These are phyloP conservation scores for Durusdinium trenchii DNA, from an alignment of 73 alveolate genomes.

Conservation along the genomic window DNA sequence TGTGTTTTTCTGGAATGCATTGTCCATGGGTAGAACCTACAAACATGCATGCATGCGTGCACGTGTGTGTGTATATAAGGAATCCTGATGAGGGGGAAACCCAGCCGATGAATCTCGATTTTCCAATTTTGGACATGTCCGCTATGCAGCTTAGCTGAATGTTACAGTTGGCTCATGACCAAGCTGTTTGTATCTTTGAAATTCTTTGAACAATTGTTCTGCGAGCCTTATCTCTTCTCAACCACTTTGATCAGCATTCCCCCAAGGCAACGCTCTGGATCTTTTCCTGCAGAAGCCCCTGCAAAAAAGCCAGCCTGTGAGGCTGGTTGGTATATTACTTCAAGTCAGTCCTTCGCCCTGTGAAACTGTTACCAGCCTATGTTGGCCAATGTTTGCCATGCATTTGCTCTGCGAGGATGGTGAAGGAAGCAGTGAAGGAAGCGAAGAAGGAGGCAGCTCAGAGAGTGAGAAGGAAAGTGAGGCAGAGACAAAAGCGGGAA, in stretches of 20 bases:
- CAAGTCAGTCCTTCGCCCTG: neutral
- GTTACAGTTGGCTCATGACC: no score
- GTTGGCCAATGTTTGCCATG: neutral
- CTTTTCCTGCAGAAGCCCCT: no score
- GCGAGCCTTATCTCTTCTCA: neutral
- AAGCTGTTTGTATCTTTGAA: neutral
- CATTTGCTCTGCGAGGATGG: no score
- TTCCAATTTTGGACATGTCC: neutral
- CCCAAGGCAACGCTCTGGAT: neutral
- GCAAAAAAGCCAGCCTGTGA: no score
- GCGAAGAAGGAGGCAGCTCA: no score
- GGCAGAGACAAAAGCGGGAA: neutral
- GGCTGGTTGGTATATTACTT: no score
- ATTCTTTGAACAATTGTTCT: no score
- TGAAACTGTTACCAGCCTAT: neutral
- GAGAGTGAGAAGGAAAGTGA: neutral
- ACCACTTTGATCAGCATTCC: neutral
- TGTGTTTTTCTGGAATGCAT: no score
- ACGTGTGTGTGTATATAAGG: neutral
- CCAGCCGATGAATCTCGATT: neutral
- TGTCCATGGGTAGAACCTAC: no score
- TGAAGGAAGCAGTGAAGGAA: no score
- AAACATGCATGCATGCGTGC: neutral
- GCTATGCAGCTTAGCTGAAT: neutral
- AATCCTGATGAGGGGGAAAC: slow-evolving; percentile 9